Conservation (phyloP, 768 basidiomycete species). For the Boletus rubescentipes region DNA sequence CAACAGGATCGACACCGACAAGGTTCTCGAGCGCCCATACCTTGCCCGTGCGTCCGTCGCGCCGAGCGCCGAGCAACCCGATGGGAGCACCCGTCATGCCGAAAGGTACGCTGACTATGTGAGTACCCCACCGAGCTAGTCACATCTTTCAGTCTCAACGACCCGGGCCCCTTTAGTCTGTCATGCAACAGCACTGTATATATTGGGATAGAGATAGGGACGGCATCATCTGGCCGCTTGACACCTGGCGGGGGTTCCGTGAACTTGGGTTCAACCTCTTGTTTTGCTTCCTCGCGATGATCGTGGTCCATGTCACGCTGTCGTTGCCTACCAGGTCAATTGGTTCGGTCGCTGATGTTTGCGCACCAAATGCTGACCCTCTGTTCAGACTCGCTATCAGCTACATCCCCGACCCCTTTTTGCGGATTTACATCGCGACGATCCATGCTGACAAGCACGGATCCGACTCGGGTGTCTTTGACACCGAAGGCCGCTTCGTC, state of each 20-base stretch:
- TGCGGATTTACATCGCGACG: conserved; percentile 36
- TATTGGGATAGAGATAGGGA: conserved; percentile 44
- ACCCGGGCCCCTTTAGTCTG: conserved; percentile 25
- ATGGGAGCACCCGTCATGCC: conserved; percentile 20
- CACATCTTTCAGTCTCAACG: neutral
- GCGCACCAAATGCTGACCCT: neutral
- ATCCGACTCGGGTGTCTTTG: conserved; percentile 42
- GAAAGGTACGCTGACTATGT: conserved; percentile 23
- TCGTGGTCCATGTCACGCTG: conserved; percentile 36
- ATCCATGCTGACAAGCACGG: conserved; percentile 44
- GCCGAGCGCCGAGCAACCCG: conserved; percentile 24
- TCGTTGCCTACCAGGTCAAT: conserved; percentile 36
- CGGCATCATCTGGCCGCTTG: conserved; percentile 44
- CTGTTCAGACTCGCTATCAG: conserved; percentile 17
- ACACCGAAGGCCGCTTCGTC: conserved; percentile 41
- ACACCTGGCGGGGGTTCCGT: conserved; percentile 43
- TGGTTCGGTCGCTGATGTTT: neutral
- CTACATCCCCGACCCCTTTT: conserved; percentile 42
- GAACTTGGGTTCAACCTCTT: conserved; percentile 42
- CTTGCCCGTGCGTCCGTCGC: conserved; percentile 29
- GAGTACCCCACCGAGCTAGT: neutral
- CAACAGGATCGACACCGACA: conserved; percentile 33
- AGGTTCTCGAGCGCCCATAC: conserved; percentile 26
- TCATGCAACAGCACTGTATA: conserved; percentile 41
- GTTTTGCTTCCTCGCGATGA: conserved; percentile 33